Evolutionary conservation across 129 eudicot species (phyloP).

Genomic region (Kitagawia praeruptora): DNA sequence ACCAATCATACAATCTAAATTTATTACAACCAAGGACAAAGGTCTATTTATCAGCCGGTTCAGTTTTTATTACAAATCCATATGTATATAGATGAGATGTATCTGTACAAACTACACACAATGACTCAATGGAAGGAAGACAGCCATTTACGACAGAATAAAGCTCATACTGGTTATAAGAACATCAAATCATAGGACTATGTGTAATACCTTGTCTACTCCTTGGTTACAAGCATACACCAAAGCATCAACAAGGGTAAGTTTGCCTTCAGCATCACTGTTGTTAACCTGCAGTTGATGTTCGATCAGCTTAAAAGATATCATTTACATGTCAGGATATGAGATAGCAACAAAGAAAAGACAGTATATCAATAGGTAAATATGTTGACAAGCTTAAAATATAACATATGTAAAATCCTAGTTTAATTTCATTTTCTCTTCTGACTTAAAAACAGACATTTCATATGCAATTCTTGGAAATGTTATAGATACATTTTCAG

Average conservation of each 20-base stretch:
- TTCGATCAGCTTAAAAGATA: neutral
- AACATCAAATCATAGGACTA: neutral
- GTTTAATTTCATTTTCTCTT: no score
- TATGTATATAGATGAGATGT: no score
- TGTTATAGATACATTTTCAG: no score
- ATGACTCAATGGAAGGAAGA: neutral
- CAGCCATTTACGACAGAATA: neutral
- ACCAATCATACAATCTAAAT: no score
- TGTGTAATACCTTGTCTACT: conserved; percentile 69
- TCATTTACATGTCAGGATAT: neutral
- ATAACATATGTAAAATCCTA: no score
- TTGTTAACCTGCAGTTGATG: conserved; percentile 60
- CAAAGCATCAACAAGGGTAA: conserved; percentile 97
- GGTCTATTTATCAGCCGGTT: no score
- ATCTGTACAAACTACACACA: no score
- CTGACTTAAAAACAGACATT: no score
- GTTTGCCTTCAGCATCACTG: conserved; percentile 97
- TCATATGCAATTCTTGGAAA: no score
- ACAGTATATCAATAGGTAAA: neutral
- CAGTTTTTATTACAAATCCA: no score
- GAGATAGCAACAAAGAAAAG: neutral
- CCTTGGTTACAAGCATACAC: conserved; percentile 98
- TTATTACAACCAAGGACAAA: no score
- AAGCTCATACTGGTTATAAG: neutral
- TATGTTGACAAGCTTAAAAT: neutral